These are phyloP conservation scores for Rubia balearica DNA, from an alignment of 305 asterid species.

Conservation along the genomic window DNA sequence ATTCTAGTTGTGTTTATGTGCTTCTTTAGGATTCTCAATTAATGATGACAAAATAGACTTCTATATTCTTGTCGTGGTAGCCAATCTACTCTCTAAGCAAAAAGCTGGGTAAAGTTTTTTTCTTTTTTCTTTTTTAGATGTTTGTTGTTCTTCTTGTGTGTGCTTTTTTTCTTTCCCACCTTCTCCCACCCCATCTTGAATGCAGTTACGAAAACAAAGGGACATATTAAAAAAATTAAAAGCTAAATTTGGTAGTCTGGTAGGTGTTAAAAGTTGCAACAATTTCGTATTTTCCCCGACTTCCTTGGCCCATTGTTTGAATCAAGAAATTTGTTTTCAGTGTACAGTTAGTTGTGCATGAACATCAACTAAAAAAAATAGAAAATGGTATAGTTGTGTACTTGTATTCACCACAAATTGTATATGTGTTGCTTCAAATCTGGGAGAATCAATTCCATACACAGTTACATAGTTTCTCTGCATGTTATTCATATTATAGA, in stretches of 20 bases:
- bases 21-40: too few species aligned
- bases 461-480: neutral
- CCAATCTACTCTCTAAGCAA: too few species aligned
- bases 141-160: neutral
- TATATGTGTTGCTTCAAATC: too few species aligned
- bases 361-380: too few species aligned
- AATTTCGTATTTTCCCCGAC: neutral
- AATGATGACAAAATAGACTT: too few species aligned
- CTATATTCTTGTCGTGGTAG: too few species aligned
- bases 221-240: neutral
- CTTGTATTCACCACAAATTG: too few species aligned
- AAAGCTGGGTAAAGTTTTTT: constrained; percentile 24
- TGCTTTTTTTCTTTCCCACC: neutral
- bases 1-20: too few species aligned
- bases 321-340: neutral
- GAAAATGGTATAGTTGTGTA: too few species aligned
- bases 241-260: neutral
- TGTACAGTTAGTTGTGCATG: neutral
- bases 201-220: neutral
- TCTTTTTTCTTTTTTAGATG: neutral
- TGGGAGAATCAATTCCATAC: neutral
- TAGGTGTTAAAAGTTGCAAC: neutral
- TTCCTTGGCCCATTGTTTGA: neutral
- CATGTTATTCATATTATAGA: neutral
- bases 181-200: neutral